Evolutionary conservation across 192 early-diverging fungal genomes (phyloP).

Genomic region (Backusella tarrabulga): DNA sequence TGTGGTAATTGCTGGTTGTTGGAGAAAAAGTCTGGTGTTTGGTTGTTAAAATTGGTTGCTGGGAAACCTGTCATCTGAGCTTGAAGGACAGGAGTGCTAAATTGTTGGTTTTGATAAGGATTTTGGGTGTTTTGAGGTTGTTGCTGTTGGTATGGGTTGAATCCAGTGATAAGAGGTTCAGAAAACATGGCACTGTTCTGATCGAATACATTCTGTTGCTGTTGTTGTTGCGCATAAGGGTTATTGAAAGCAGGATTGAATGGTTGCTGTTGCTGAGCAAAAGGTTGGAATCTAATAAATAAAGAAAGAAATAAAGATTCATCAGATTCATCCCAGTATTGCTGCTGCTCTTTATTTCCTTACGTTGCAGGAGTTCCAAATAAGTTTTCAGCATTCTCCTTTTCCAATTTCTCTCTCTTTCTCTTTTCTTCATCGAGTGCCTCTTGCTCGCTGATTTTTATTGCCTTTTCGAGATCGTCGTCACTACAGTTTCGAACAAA

Average conservation of each 20-base stretch:
- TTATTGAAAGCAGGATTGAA: slow-evolving; percentile 10
- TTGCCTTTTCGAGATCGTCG: slow-evolving; percentile 30
- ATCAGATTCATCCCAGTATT: background rate
- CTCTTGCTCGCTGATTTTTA: slow-evolving; percentile 34
- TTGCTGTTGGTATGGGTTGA: slow-evolving; percentile 14
- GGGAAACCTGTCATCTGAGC: slow-evolving; percentile 31
- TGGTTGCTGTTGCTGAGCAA: slow-evolving; percentile 24
- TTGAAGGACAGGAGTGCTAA: slow-evolving; percentile 17
- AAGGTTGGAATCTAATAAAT: background rate
- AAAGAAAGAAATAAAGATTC: too few species aligned
- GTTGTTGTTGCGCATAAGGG: slow-evolving; percentile 32
- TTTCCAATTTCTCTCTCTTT: slow-evolving; percentile 20
- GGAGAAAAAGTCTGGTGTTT: too few species aligned
- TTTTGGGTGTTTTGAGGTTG: slow-evolving; percentile 28
- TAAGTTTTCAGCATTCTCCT: slow-evolving; percentile 20
- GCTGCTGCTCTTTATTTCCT: background rate
- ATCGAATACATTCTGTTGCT: slow-evolving; percentile 10
- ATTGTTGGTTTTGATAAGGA: slow-evolving; percentile 35
- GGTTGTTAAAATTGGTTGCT: background rate
- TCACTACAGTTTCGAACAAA: slow-evolving; percentile 2
- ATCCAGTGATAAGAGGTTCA: slow-evolving; percentile 3
- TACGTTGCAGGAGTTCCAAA: slow-evolving; percentile 17
- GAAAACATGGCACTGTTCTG: background rate
- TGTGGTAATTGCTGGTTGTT: slow-evolving; percentile 15
- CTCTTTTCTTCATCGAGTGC: slow-evolving; percentile 29